Evolutionary conservation across 495 filamentous ascomycete genomes (phyloP).

Genomic region (Penicillium canescens): DNA sequence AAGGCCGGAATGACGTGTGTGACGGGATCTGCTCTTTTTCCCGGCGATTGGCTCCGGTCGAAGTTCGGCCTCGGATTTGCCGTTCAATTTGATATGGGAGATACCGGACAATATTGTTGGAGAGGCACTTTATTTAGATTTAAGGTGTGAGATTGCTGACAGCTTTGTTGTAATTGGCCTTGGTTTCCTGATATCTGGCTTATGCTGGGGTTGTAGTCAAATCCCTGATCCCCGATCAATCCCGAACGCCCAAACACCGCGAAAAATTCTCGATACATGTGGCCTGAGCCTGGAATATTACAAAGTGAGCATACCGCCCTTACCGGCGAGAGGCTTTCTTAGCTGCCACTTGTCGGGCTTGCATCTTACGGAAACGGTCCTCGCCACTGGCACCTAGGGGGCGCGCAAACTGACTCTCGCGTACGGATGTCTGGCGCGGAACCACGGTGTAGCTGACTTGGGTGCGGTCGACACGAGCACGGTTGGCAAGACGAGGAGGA

Average conservation of each 20-base stretch:
- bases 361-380: slow-evolving; percentile 82
- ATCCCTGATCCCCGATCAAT: slow-evolving; percentile 11
- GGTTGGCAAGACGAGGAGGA: slow-evolving; percentile 65
- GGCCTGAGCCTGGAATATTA: slow-evolving; percentile 2
- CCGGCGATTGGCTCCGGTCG: slow-evolving; percentile 13
- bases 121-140: no score
- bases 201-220: slow-evolving; percentile 1
- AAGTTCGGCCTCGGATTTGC: slow-evolving; percentile 20
- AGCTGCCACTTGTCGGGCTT: slow-evolving; percentile 61
- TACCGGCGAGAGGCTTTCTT: slow-evolving; percentile 47
- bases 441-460: slow-evolving; percentile 80
- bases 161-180: no score
- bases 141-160: no score
- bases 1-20: slow-evolving; percentile 34
- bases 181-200: background rate
- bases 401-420: slow-evolving; percentile 53
- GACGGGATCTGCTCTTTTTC: slow-evolving; percentile 25
- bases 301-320: background rate
- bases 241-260: slow-evolving; percentile 13
- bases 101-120: no score
- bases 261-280: slow-evolving; percentile 11
- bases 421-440: slow-evolving; percentile 59
- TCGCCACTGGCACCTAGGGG: slow-evolving; percentile 73
- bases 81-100: background rate
- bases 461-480: slow-evolving; percentile 68